Evolutionary conservation across 164 flowering plant species (phyloP).

Genomic region (Vitis amurensis): DNA sequence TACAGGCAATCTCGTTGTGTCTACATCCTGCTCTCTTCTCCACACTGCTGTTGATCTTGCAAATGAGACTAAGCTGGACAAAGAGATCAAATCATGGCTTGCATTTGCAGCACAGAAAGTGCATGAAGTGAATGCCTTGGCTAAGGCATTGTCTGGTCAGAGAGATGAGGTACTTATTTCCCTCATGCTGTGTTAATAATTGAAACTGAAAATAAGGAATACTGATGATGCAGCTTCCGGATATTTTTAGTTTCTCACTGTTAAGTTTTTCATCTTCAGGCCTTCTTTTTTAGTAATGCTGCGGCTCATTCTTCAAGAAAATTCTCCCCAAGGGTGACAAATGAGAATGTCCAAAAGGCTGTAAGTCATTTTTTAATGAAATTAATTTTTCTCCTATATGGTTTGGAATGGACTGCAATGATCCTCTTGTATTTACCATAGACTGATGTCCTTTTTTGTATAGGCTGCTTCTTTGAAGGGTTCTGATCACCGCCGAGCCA

Average conservation of each 20-base stretch:
- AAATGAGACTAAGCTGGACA: slow-evolving; percentile 79
- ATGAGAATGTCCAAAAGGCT: slow-evolving; percentile 83
- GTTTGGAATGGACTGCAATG: not conserved
- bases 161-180: slow-evolving; percentile 69
- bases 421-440: slow-evolving; percentile 2
- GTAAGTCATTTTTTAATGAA: slow-evolving; percentile 36
- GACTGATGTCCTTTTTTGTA: slow-evolving; percentile 9
- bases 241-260: not conserved
- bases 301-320: slow-evolving; percentile 77
- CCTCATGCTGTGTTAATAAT: no score
- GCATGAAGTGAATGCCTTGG: slow-evolving; percentile 91
- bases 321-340: slow-evolving; percentile 81
- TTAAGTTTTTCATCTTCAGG: slow-evolving; percentile 38
- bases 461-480: slow-evolving; percentile 89
- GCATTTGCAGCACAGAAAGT: slow-evolving; percentile 97
- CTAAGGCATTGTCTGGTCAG: slow-evolving; percentile 76
- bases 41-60: slow-evolving; percentile 93
- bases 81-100: slow-evolving; percentile 89
- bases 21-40: slow-evolving; percentile 94
- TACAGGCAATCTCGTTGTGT: slow-evolving; percentile 85
- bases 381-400: not conserved
- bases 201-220: no score
- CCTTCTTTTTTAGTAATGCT: slow-evolving; percentile 69
- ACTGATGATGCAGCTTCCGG: not conserved
- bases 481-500: slow-evolving; percentile 86